Base-by-base conservation (phyloP, 345 rosid genomes). In the Xanthoceras sorbifolium region DNA sequence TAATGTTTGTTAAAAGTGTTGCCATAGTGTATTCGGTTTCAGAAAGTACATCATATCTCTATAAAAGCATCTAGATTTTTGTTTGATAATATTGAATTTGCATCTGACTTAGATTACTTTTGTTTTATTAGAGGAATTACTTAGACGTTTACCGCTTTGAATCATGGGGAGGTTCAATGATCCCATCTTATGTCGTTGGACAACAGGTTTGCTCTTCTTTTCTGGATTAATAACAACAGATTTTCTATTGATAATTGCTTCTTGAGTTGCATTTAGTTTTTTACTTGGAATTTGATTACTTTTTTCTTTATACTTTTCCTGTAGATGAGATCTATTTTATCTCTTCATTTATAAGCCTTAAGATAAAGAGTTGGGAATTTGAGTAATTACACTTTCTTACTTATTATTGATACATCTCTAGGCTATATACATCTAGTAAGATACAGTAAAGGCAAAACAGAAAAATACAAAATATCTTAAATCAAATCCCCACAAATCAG, bases 111-210 rank as follows among this genome's bases (percentile, higher is more conserved):
- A n/a, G 54, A 48, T 70, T 72, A 46, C 68, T 69, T 82, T 67
- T 85, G n/a, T 67, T 72, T 82, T 62, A 38, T 78, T 89, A 95
- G 99, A 93, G 88, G 90, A 93, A 95, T 84, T 95, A 95, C 89
- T 87, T 95, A 79, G 98, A 95, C 75, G 88, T 95, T 73, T 95
- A 95, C 78, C 91, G 91, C 48, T 95, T 86, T 82, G 99, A 95
- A 79, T 90, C 99, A n/a, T 95, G 99, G 99, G 99, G 98, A 65
- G 96, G 91, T 80, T 92, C 96, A 75, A 77, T 95, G 91, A 93
- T 95, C 84, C 97, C 99, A 61, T 84, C 90, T 38, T 92, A 90
- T 77, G 81, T 73, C 20, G 73, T 78, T 72, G 99, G 99, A 79
- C 97, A 93, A 82, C 97, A 95, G 99, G 98, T 94, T 72, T 81